A percentile compares a stretch with the other conserved stretches of the same genome.
Conservation (phyloP, 768 basidiomycete genomes). For the Agaricus subrufescens region DNA sequence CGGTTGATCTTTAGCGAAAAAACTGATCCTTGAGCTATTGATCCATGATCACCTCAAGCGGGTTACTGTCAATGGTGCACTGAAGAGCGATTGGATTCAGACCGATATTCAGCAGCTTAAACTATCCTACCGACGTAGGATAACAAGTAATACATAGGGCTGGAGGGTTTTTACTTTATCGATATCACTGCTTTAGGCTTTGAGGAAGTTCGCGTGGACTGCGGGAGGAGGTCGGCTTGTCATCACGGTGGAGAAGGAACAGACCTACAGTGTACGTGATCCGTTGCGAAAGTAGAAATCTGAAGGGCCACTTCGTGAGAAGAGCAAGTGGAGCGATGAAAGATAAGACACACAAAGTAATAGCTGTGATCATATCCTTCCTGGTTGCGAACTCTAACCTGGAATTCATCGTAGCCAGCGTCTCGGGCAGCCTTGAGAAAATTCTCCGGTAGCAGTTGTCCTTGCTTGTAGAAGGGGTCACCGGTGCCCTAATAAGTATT, state of each 20-base stretch:
- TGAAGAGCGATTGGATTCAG: slow-evolving; percentile 63
- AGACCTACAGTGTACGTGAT: slow-evolving; percentile 82
- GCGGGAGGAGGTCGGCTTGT: slow-evolving; percentile 11
- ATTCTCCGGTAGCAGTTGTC: slow-evolving; percentile 87
- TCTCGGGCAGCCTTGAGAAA: slow-evolving; percentile 77
- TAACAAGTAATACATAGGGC: slow-evolving; percentile 21
- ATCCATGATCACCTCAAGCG: slow-evolving; percentile 52
- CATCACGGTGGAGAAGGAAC: slow-evolving; percentile 7
- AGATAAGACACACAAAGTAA: slow-evolving; percentile 59
- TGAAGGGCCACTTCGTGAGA: slow-evolving; percentile 20
- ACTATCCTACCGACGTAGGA: slow-evolving; percentile 53
- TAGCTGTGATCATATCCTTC: slow-evolving; percentile 88
- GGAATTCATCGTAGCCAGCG: slow-evolving; percentile 65
- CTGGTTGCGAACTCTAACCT: slow-evolving; percentile 76
- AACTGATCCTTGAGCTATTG: slow-evolving; percentile 57
- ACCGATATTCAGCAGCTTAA: slow-evolving; percentile 59
- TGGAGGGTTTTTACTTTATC: not conserved
- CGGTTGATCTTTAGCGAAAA: slow-evolving; percentile 38
- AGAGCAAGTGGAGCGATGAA: not conserved
- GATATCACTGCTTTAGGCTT: slow-evolving; percentile 39
- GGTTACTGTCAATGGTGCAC: slow-evolving; percentile 57
- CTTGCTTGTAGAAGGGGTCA: slow-evolving; percentile 81
- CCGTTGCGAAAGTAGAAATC: slow-evolving; percentile 88
- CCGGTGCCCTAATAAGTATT: slow-evolving; percentile 54
- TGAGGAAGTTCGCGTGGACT: slow-evolving; percentile 89